phyloP scores from a whole-genome alignment of 805 yeast species.

The Saccharomycopsis sp. region DNA sequence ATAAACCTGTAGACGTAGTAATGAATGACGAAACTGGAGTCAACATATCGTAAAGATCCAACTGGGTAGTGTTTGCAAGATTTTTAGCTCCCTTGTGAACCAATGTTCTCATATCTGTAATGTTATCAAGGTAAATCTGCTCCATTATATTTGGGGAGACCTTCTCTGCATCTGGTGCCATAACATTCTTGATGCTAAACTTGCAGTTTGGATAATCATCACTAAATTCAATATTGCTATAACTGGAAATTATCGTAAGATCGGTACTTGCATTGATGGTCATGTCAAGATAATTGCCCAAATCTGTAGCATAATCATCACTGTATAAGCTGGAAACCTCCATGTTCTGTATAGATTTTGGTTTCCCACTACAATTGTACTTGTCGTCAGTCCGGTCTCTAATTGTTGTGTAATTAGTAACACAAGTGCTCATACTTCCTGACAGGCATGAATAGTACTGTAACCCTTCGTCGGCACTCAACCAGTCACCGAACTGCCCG shows the following conservation, averaged over 20 bases:
- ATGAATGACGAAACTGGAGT: conserved; percentile 11
- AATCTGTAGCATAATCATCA: neutral
- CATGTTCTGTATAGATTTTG: neutral
- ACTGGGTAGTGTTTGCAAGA: conserved; percentile 6
- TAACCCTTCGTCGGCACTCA: neutral
- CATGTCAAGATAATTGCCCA: conserved; percentile 7
- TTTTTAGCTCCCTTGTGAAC: conserved; percentile 5
- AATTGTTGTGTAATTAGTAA: neutral
- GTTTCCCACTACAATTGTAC: neutral
- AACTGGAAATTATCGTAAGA: neutral
- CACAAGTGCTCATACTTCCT: neutral
- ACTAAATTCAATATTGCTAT: neutral
- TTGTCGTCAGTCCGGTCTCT: neutral
- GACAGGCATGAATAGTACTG: conserved; percentile 6
- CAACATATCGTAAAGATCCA: conserved; percentile 14
- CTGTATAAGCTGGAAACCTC: conserved; percentile 3
- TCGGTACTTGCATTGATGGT: conserved; percentile 2
- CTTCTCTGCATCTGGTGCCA: conserved; percentile 10
- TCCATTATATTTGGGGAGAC: conserved; percentile 15
- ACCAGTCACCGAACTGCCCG: conserved; percentile 13
- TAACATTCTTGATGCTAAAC: conserved; percentile 8
- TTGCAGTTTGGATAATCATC: conserved; percentile 4
- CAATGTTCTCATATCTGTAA: conserved; percentile 11
- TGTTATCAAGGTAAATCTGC: conserved; percentile 4
- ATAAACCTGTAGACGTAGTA: conserved; percentile 1